These are phyloP conservation scores for Starmera dryadoides DNA, from an alignment of 805 yeast genomes.

Conservation along the genomic window DNA sequence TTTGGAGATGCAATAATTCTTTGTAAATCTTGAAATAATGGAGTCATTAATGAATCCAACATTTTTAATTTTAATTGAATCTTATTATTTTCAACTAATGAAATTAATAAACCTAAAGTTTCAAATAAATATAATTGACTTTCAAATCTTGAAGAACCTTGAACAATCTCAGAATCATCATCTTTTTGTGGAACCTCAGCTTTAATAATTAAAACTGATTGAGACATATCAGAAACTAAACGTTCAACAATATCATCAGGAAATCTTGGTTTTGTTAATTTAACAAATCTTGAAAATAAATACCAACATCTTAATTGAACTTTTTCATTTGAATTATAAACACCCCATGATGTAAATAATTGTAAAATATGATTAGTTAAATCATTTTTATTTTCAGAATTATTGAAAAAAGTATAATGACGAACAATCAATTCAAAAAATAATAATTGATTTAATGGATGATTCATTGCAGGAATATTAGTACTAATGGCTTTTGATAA, in stretches of 20 bases:
- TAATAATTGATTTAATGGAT: conserved; percentile 73
- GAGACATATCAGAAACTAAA: conserved; percentile 52
- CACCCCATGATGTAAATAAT: conserved; percentile 75
- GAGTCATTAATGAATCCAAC: conserved; percentile 63
- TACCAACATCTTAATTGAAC: conserved; percentile 90
- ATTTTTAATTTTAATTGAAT: conserved; percentile 32
- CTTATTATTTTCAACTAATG: conserved; percentile 40
- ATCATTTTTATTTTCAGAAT: conserved; percentile 36
- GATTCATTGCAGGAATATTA: conserved; percentile 44
- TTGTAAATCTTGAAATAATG: conserved; percentile 68
- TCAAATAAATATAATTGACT: conserved; percentile 81
- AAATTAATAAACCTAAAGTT: conserved; percentile 71
- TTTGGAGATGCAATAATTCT: conserved; percentile 43
- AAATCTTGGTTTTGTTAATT: conserved; percentile 61
- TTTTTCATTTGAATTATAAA: conserved; percentile 64
- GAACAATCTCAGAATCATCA: conserved; percentile 50
- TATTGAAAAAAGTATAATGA: conserved; percentile 58
- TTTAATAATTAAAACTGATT: conserved; percentile 52
- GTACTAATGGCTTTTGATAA: conserved; percentile 43
- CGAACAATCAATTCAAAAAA: conserved; percentile 83
- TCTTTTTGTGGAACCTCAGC: conserved; percentile 40
- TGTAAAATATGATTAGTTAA: conserved; percentile 60
- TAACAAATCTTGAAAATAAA: conserved; percentile 74
- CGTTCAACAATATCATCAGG: conserved; percentile 44
- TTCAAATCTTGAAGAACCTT: conserved; percentile 52